Percentiles rank a stretch among this genome's conserved stretches.
These are phyloP conservation scores for Aurantiochytrium sp. DNA, from an alignment of 108 stramenopile genomes.

Conservation along the genomic window DNA sequence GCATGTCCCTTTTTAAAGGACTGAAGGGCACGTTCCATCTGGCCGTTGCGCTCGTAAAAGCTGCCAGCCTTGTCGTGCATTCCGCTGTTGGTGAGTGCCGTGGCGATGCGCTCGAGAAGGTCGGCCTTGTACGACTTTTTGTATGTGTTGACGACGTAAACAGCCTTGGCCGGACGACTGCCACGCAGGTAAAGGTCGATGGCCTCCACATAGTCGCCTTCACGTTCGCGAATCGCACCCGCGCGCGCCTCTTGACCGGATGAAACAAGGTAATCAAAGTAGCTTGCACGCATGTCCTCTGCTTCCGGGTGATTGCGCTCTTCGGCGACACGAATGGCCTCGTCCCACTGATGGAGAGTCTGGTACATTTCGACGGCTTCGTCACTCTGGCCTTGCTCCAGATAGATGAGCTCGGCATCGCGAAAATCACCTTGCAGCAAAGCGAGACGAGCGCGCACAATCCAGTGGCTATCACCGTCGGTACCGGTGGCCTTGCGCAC, in stretches of 20 bases:
- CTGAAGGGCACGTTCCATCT: slow-evolving; percentile 50
- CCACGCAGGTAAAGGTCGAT: slow-evolving; percentile 53
- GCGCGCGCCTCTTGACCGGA: slow-evolving; percentile 51
- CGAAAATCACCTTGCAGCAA: slow-evolving; percentile 33
- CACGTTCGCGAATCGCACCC: slow-evolving; percentile 39
- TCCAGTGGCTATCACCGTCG: slow-evolving; percentile 25
- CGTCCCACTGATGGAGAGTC: slow-evolving; percentile 43
- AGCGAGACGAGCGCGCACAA: slow-evolving; percentile 31
- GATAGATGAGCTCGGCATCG: slow-evolving; percentile 45
- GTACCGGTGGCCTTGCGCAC: slow-evolving; percentile 28
- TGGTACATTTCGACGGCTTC: slow-evolving; percentile 59
- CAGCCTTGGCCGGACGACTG: slow-evolving; percentile 48
- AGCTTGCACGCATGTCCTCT: slow-evolving; percentile 32
- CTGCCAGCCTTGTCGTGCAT: slow-evolving; percentile 54
- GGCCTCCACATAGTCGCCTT: slow-evolving; percentile 44
- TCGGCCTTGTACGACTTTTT: slow-evolving; percentile 32
- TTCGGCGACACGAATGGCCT: slow-evolving; percentile 49
- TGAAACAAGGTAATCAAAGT: slow-evolving; percentile 45
- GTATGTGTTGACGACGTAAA: slow-evolving; percentile 35
- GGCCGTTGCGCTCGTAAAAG: slow-evolving; percentile 48
- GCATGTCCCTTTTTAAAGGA: slow-evolving; percentile 47
- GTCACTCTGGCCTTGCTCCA: slow-evolving; percentile 49
- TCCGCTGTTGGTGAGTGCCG: slow-evolving; percentile 34
- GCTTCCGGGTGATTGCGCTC: slow-evolving; percentile 35
- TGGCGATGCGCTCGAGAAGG: slow-evolving; percentile 44